phyloP scores from a whole-genome alignment of 495 filamentous ascomycete genomes.

The Penicillium flavigenum region DNA sequence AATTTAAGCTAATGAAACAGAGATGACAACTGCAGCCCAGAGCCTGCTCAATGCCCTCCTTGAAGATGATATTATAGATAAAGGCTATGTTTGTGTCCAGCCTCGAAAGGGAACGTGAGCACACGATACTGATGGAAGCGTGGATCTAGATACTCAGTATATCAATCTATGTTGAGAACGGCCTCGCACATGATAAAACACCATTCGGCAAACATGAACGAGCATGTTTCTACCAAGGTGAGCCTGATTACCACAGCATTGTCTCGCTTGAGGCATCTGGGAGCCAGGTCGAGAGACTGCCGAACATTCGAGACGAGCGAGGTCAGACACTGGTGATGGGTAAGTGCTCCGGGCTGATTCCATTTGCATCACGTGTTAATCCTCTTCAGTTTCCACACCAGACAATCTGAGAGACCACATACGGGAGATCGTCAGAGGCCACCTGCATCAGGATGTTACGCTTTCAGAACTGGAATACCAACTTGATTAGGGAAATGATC shows the following conservation, averaged over 20 bases:
- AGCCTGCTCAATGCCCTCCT: slow-evolving; percentile 19
- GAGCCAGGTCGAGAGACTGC: slow-evolving; percentile 21
- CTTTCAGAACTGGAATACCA: slow-evolving; percentile 26
- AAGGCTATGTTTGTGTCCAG: too few relatives aligned
- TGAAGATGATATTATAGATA: slow-evolving; percentile 25
- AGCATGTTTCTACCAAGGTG: slow-evolving; percentile 20
- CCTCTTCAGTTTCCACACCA: slow-evolving; percentile 16
- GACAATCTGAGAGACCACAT: slow-evolving; percentile 18
- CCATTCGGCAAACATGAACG: slow-evolving; percentile 20
- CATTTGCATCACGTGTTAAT: too few relatives aligned
- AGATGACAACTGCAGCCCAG: slow-evolving; percentile 14
- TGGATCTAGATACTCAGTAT: slow-evolving; percentile 28
- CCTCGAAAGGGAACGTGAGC: too few relatives aligned
- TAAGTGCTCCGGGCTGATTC: too few relatives aligned
- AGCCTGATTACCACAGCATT: slow-evolving; percentile 20
- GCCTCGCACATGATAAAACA: slow-evolving; percentile 14
- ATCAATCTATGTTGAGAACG: slow-evolving; percentile 22
- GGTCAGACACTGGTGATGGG: slow-evolving; percentile 23
- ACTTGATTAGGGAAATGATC: slow-evolving; percentile 9
- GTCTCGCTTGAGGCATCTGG: slow-evolving; percentile 20
- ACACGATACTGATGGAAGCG: too few relatives aligned
- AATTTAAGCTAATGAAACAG: slow-evolving; percentile 1
- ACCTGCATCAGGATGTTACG: slow-evolving; percentile 18
- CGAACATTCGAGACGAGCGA: slow-evolving; percentile 21
- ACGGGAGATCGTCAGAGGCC: slow-evolving; percentile 15